phyloP scores from a whole-genome alignment of 129 eudicot species.

The Chrysanthemum seticuspe region DNA sequence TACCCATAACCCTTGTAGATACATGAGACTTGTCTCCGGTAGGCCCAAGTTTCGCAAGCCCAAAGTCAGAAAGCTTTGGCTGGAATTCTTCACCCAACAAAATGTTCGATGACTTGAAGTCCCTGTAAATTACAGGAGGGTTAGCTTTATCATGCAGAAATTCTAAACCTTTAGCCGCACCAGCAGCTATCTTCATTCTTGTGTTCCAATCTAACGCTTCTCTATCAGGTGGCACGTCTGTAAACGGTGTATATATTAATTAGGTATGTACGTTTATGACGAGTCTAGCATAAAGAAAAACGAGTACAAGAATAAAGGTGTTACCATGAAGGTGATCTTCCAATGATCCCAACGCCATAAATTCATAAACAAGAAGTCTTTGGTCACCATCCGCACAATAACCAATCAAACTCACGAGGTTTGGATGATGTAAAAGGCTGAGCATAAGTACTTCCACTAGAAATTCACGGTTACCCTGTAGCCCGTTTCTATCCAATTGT shows the following conservation, averaged over 20 bases:
- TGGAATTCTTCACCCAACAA: constrained; percentile 52
- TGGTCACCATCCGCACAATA: constrained; percentile 79
- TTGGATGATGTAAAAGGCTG: constrained; percentile 73
- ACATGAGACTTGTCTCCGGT: constrained; percentile 71
- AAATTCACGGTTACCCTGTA: constrained; percentile 77
- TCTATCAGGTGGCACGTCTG: constrained; percentile 49
- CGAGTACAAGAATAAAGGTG: not conserved
- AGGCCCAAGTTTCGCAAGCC: constrained; percentile 73
- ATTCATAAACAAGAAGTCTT: constrained; percentile 78
- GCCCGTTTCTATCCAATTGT: constrained; percentile 75
- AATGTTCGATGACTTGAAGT: constrained; percentile 67
- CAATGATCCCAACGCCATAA: constrained; percentile 69
- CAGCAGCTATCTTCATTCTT: constrained; percentile 58
- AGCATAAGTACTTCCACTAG: constrained; percentile 74
- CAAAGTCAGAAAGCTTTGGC: constrained; percentile 66
- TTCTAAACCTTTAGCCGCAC: constrained; percentile 72
- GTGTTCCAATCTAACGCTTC: constrained; percentile 64
- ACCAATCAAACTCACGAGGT: constrained; percentile 72
- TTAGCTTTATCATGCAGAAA: constrained; percentile 67
- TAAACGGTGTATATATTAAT: not conserved
- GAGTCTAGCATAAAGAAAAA: too few species aligned
- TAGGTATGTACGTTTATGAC: too few species aligned
- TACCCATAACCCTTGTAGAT: constrained; percentile 79
- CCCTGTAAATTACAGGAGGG: constrained; percentile 74
- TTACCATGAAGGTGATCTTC: constrained; percentile 77